Percentiles rank a stretch among this genome's conserved stretches.
Conservation (phyloP, 2,329 filamentous ascomycete genomes). For the Aspergillus japonicus region DNA sequence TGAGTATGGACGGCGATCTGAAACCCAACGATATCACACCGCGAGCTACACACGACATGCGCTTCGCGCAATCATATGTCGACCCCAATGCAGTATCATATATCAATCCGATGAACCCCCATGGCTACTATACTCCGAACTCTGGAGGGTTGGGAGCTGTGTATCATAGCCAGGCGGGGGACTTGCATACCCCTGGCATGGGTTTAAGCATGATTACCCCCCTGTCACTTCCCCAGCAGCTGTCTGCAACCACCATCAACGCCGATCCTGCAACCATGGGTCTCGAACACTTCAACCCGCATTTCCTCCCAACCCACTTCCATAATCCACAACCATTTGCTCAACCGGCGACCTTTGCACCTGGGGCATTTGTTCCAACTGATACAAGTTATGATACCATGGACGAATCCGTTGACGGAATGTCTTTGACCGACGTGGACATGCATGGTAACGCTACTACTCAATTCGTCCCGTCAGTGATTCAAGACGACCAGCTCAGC, state of each 20-base stretch:
- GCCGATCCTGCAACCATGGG: constrained; percentile 62
- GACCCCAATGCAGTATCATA: constrained; percentile 84
- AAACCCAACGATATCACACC: constrained; percentile 84
- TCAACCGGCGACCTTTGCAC: constrained; percentile 64
- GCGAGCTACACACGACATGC: constrained; percentile 77
- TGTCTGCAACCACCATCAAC: constrained; percentile 56
- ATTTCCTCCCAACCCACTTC: constrained; percentile 58
- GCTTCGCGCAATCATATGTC: constrained; percentile 83
- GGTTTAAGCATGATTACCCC: constrained; percentile 75
- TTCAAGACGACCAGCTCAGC: constrained; percentile 28
- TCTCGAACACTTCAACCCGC: constrained; percentile 66
- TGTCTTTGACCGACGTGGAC: constrained; percentile 59
- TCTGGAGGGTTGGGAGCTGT: constrained; percentile 73
- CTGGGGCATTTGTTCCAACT: constrained; percentile 76
- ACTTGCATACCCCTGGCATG: constrained; percentile 79
- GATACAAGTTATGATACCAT: constrained; percentile 78
- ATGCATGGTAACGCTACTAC: constrained; percentile 55
- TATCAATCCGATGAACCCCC: constrained; percentile 71
- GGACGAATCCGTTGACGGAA: constrained; percentile 65
- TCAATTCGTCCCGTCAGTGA: constrained; percentile 39
- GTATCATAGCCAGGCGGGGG: constrained; percentile 79
- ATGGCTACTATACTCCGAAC: constrained; percentile 85
- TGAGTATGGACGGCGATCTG: constrained; percentile 49
- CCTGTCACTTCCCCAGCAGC: constrained; percentile 70
- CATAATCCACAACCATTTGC: constrained; percentile 71